Percentiles rank a stretch among this genome's conserved stretches.
phyloP scores from a whole-genome alignment of 2,329 filamentous ascomycete species.

The Mollisia scopiformis region DNA sequence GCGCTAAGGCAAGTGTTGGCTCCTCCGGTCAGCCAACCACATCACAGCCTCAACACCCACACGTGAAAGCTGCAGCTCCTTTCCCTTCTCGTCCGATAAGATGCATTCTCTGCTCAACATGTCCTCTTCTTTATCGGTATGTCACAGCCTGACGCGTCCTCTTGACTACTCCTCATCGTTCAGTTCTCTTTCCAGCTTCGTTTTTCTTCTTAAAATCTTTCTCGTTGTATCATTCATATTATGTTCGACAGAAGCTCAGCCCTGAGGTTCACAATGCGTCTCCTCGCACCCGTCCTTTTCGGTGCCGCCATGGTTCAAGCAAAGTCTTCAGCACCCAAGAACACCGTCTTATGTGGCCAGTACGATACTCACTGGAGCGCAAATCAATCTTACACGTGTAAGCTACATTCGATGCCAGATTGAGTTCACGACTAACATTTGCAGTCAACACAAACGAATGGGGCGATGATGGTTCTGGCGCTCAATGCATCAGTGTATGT shows the following conservation, averaged over 20 bases:
- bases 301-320: neutral
- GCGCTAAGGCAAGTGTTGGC: too few relatives aligned
- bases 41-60: neutral
- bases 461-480: slow-evolving; percentile 15
- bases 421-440: neutral
- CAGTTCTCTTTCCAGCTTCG: neutral
- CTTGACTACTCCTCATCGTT: neutral
- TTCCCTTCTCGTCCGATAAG: neutral
- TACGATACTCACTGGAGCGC: neutral
- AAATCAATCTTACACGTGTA: neutral
- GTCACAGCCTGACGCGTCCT: neutral
- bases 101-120: neutral
- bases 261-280: neutral
- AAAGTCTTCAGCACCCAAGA: neutral
- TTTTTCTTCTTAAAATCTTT: neutral
- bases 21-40: too few relatives aligned
- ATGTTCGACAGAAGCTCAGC: neutral
- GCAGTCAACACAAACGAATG: slow-evolving; percentile 13
- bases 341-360: neutral
- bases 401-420: neutral
- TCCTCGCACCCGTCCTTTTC: neutral
- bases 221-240: neutral
- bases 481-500: slow-evolving; percentile 12
- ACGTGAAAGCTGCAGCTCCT: neutral
- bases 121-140: neutral